phyloP scores from a whole-genome alignment of 2,329 filamentous ascomycete genomes.

The Aspergillus clavatus region DNA sequence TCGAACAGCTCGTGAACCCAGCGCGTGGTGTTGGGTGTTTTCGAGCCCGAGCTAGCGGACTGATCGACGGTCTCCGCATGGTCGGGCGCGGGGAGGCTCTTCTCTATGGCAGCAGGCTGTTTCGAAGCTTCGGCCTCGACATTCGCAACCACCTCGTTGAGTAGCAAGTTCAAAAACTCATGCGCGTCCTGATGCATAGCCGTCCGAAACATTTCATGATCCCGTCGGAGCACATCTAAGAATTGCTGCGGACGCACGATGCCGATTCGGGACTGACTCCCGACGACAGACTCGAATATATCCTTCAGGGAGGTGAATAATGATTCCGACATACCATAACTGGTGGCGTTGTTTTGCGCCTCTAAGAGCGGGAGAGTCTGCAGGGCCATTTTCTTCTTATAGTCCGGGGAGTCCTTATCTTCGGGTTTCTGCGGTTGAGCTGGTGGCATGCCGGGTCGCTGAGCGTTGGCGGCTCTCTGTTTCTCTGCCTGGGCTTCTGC shows the following conservation, averaged over 20 bases:
- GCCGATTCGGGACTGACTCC: conserved; percentile 74
- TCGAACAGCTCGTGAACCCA: conserved; percentile 99
- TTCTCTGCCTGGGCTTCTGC: conserved; percentile 45
- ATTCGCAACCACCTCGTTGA: conserved; percentile 94
- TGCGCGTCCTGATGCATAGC: conserved; percentile 98
- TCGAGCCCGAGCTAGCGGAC: conserved; percentile 47
- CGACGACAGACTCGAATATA: conserved; percentile 86
- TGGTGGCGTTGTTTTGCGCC: conserved; percentile 71
- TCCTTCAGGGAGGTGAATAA: conserved; percentile 94
- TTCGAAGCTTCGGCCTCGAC: conserved; percentile 73
- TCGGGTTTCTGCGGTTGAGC: conserved; percentile 66
- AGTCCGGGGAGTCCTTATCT: conserved; percentile 93
- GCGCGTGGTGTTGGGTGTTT: conserved; percentile 63
- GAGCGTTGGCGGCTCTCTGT: conserved; percentile 40
- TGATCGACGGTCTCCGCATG: conserved; percentile 43
- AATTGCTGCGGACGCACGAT: conserved; percentile 91
- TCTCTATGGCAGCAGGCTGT: conserved; percentile 28
- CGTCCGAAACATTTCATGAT: conserved; percentile 96
- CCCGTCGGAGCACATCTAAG: conserved; percentile 83
- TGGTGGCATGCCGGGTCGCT: conserved; percentile 47
- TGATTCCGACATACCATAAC: conserved; percentile 90
- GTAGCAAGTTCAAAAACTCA: conserved; percentile 86
- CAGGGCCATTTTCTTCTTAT: conserved; percentile 95
- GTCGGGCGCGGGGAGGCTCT: conserved; percentile 50
- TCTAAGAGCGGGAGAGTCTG: conserved; percentile 81